Evolutionary conservation across 108 stramenopile species (phyloP).

Genomic region (Schizochytrium sp.): DNA sequence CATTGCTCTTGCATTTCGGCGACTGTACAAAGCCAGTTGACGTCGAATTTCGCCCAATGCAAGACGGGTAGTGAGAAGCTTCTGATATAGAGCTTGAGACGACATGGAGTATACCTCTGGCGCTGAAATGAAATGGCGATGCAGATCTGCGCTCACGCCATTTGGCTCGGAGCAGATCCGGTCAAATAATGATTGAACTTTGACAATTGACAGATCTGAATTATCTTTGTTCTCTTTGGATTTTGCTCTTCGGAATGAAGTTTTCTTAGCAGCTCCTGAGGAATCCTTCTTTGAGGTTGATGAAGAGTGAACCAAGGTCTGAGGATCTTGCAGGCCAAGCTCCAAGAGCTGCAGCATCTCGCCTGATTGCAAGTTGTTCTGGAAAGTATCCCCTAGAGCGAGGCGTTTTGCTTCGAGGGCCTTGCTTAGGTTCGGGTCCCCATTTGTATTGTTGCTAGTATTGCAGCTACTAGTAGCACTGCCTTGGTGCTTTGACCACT

Average conservation of each 20-base stretch:
- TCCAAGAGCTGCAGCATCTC: constrained; percentile 21
- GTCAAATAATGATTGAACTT: background rate
- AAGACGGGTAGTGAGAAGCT: constrained; percentile 4
- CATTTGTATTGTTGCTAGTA: background rate
- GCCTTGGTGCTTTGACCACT: too few relatives aligned
- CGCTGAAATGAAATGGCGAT: background rate
- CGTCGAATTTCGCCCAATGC: constrained; percentile 11
- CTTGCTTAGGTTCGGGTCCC: background rate
- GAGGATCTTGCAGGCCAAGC: background rate
- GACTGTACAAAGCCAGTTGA: background rate
- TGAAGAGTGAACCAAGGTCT: background rate
- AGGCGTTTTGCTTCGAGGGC: background rate
- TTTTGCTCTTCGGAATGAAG: too few relatives aligned
- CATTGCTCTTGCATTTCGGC: background rate
- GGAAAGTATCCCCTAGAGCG: background rate
- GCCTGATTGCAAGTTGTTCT: background rate
- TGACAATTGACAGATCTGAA: too few relatives aligned
- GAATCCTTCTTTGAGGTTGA: too few relatives aligned
- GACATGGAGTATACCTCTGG: background rate
- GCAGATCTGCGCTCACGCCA: background rate
- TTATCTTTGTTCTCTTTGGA: too few relatives aligned
- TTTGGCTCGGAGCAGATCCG: background rate
- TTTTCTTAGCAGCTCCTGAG: too few relatives aligned
- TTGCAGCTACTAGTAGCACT: background rate
- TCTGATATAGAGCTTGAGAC: constrained; percentile 16